Evolutionary conservation across 192 early-diverging fungal species (phyloP), one percentile per base, ranked within the genome.

Genomic region (Backusella westeae): DNA sequence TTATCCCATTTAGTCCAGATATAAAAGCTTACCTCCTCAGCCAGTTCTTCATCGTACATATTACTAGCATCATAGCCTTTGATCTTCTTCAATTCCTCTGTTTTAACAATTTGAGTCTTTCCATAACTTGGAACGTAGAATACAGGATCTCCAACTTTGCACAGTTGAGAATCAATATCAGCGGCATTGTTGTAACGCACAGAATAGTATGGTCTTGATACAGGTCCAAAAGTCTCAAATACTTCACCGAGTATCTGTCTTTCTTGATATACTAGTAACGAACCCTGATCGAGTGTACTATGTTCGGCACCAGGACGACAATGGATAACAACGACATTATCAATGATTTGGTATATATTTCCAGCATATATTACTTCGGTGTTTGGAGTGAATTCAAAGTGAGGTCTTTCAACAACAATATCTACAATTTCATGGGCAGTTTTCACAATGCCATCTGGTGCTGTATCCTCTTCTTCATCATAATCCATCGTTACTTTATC

Each of bases 21-120:
- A 21, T 35, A 14, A 29, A 29, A 44, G 35, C 75, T 71, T 71
- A 91, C 91, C 34, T 85, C 86, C 2, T 91, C 94, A 35, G 77
- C 90, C 0, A 94, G 86, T 75, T 99, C 98, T 85, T 99, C 98
- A 74, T 99, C 98, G 78, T 90, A 93, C 36, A 88, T 77, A 76
- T 99, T 99, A 56, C 93, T 94, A 4, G 98, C 98, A 86, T 99
- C 98, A 0, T 89, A 90, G 35, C 96, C 97, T 78, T 94, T 98
- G 23, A 89, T 68, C 6, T 77, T 73, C 41, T 87, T 85, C 36
- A 99, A 82, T 15, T 80, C 82, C 29, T 85, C 82, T 2, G 94
- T 92, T 44, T 90, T 83, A 17, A 95, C 89, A 75, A 91, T 85
- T 14, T 90, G 87, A n/a, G 83, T 80, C 1, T 73, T 67, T 14